A percentile compares a stretch with the other conserved stretches of the same genome.
Evolutionary conservation across 1,139 yeast genomes (phyloP).

Genomic region (Torulaspora globosa): DNA sequence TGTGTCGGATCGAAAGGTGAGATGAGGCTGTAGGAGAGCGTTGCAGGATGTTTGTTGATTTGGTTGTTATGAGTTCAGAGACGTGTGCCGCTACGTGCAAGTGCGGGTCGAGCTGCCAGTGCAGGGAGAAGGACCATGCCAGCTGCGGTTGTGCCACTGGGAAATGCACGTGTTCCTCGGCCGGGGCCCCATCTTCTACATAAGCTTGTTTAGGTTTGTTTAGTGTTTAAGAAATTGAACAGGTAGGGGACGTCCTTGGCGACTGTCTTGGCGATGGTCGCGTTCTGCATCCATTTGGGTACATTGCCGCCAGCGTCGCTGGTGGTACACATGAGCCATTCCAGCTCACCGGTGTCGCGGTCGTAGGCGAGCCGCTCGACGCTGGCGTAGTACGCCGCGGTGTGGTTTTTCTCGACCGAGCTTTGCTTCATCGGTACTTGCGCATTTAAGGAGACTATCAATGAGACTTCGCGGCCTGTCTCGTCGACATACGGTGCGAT

Average conservation of each 20-base stretch:
- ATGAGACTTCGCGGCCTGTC: constrained; percentile 38
- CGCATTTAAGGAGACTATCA: constrained; percentile 52
- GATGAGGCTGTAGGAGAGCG: no score
- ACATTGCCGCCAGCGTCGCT: constrained; percentile 65
- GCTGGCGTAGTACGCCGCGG: constrained; percentile 51
- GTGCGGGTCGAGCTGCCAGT: constrained; percentile 11
- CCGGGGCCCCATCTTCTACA: neutral
- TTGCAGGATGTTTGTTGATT: no score
- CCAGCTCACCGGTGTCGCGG: constrained; percentile 40
- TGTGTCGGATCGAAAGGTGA: neutral
- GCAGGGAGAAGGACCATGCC: constrained; percentile 7
- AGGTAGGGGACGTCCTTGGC: constrained; percentile 66
- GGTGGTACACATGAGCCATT: constrained; percentile 54
- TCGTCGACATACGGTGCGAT: constrained; percentile 29
- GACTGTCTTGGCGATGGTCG: constrained; percentile 53
- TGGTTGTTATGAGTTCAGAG: no score
- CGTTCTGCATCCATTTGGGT: constrained; percentile 60
- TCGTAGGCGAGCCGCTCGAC: constrained; percentile 51
- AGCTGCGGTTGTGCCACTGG: constrained; percentile 11
- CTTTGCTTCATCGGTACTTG: constrained; percentile 27
- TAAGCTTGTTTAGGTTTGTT: neutral
- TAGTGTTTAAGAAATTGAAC: constrained; percentile 43
- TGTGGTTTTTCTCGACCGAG: constrained; percentile 27
- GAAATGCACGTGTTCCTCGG: neutral
- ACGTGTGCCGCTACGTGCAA: constrained; percentile 8